A percentile compares a stretch with the other conserved stretches of the same genome.
phyloP scores from a whole-genome alignment of 345 rosid species.

The Salix caprea region DNA sequence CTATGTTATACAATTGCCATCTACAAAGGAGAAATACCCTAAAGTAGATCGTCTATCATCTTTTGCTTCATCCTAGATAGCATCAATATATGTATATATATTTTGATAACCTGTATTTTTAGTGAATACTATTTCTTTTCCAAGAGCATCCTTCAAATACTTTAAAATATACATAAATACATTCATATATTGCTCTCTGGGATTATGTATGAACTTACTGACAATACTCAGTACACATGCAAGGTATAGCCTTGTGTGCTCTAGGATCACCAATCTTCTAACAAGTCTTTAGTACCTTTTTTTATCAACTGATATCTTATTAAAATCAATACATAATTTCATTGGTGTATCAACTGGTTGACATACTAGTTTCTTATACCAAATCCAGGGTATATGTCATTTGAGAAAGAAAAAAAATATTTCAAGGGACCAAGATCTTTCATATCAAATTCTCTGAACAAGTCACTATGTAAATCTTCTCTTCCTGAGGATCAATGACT shows the following conservation, averaged over 20 bases:
- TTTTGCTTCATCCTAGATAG: background rate
- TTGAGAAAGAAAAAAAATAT: too few relatives aligned
- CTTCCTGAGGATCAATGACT: too few relatives aligned
- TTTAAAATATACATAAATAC: too few relatives aligned
- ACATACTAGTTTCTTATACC: too few relatives aligned
- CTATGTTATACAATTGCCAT: too few relatives aligned
- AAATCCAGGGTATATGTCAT: too few relatives aligned
- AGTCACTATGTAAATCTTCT: too few relatives aligned
- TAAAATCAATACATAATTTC: background rate
- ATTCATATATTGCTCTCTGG: background rate
- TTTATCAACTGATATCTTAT: too few relatives aligned
- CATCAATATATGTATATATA: background rate
- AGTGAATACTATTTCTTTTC: too few relatives aligned
- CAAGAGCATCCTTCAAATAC: too few relatives aligned
- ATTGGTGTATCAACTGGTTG: background rate
- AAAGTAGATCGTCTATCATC: background rate
- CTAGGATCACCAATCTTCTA: background rate
- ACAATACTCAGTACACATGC: background rate
- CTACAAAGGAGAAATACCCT: background rate
- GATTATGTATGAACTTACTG: background rate
- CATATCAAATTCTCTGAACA: too few relatives aligned
- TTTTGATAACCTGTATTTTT: too few relatives aligned
- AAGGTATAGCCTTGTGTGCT: background rate
- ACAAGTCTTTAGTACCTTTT: background rate
- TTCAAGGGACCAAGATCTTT: background rate